Base-by-base conservation (phyloP, 805 yeast species). In the Scheffersomyces ergatensis region DNA sequence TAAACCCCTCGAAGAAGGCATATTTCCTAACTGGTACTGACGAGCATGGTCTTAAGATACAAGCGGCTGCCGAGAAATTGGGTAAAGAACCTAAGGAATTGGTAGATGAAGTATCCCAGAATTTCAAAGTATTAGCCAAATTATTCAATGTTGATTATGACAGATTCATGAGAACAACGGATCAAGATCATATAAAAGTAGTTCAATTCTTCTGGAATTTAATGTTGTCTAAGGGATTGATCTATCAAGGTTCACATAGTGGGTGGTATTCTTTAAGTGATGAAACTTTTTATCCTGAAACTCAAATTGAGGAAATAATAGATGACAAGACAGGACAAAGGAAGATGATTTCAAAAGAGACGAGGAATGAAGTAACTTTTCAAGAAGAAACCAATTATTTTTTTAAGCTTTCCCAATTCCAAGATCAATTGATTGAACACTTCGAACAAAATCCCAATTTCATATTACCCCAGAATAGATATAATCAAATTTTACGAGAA, bases 221-320 rank as follows among this genome's bases (percentile, higher is more conserved):
- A 1, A 76, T 93, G 46, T 44, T 60, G 33, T 63, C 74, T 0
- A 78, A 75, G 34, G 92, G 87, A 0, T 77, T 66, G 49, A 85
- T 93, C 2, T 89, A 89, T 57, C 77, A 83, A 56, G 97, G 96
- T 6, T 67, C 75, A 23, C 99, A 93, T 58, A 63, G 77, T 36
- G 99, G 99, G 2, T 93, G 98, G 98, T 93, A 93, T 57, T 87
- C 95, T 5, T 70, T 92, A 5, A 84, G 95, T 36, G 99, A 93
- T 57, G 99, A 93, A 63, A 85, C 97, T 2, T 93, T 93, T 55
- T 92, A 88, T 53, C 86, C 98, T 0, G 95, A 83, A 46, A 63
- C 78, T 2, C 96, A 89, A 58, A 80, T 88, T 19, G 76, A 72
- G 39, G 65, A 63, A 35, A 40, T 55, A 6, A 39, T 27, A 4